phyloP scores from a whole-genome alignment of 2,329 filamentous ascomycete species.

The Xylariales sp. region DNA sequence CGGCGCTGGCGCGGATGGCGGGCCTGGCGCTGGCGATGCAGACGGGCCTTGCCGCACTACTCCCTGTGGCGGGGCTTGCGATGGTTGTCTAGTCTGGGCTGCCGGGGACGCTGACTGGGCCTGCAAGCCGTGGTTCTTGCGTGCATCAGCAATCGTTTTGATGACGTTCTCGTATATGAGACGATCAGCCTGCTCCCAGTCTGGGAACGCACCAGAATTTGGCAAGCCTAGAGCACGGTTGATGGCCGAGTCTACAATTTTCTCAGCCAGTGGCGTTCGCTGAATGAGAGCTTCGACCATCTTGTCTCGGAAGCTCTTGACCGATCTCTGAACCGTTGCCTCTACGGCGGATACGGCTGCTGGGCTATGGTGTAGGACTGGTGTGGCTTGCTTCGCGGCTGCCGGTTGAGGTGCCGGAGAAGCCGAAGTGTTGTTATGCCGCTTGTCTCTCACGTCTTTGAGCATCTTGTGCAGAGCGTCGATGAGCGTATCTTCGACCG shows the following conservation, averaged over 20 bases:
- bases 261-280: constrained; percentile 26
- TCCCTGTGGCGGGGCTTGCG: constrained; percentile 6
- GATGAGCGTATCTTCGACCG: constrained; percentile 22
- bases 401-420: constrained; percentile 14
- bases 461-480: constrained; percentile 26
- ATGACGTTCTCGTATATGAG: constrained; percentile 26
- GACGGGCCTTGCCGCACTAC: constrained; percentile 16
- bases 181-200: constrained; percentile 26
- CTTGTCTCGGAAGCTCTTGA: constrained; percentile 24
- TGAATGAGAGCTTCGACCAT: constrained; percentile 25
- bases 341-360: constrained; percentile 19
- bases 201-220: constrained; percentile 19
- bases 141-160: constrained; percentile 25
- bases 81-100: constrained; percentile 15
- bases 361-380: constrained; percentile 18
- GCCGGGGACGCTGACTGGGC: constrained; percentile 10
- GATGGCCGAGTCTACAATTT: constrained; percentile 27
- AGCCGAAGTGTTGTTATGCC: constrained; percentile 19
- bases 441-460: constrained; percentile 21
- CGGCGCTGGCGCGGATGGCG: constrained; percentile 11
- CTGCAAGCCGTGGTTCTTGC: constrained; percentile 19
- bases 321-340: constrained; percentile 24
- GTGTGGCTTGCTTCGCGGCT: constrained; percentile 14
- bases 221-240: constrained; percentile 27
- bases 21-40: constrained; percentile 19